These are phyloP conservation scores for Trametes maxima DNA, from an alignment of 768 basidiomycete species.

Conservation along the genomic window DNA sequence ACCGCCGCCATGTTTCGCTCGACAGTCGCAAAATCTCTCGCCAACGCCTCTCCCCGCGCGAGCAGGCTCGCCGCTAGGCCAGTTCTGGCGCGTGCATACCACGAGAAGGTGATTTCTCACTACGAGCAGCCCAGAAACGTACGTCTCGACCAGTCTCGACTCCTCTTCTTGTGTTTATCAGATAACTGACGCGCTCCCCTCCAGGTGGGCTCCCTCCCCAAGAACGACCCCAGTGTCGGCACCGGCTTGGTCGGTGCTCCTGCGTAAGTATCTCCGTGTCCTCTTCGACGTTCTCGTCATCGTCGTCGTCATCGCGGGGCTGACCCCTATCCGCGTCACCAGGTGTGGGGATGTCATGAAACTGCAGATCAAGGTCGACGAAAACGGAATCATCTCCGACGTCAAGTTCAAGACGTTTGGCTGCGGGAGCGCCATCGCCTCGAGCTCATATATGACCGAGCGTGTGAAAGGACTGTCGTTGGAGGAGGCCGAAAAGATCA, in stretches of 20 bases:
- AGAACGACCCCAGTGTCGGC: slow-evolving; percentile 88
- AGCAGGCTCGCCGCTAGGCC: slow-evolving; percentile 48
- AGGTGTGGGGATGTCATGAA: slow-evolving; percentile 99
- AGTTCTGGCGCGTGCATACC: slow-evolving; percentile 72
- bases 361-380: slow-evolving; percentile 96
- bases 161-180: slow-evolving; percentile 50
- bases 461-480: slow-evolving; percentile 92
- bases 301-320: slow-evolving; percentile 2
- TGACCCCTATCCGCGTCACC: slow-evolving; percentile 24
- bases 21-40: slow-evolving; percentile 52
- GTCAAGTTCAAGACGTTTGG: slow-evolving; percentile 99
- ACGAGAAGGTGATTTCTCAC: slow-evolving; percentile 96
- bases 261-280: slow-evolving; percentile 65
- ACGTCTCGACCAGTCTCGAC: slow-evolving; percentile 43
- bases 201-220: slow-evolving; percentile 95
- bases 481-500: slow-evolving; percentile 94
- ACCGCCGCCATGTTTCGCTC: slow-evolving; percentile 72
- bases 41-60: slow-evolving; percentile 47
- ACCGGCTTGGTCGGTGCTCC: slow-evolving; percentile 98
- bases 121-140: slow-evolving; percentile 98
- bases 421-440: slow-evolving; percentile 97
- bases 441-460: slow-evolving; percentile 98
- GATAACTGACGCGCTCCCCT: slow-evolving; percentile 46
- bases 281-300: background rate
- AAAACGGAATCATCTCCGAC: slow-evolving; percentile 92